phyloP scores from a whole-genome alignment of 2,329 filamentous ascomycete species.

The Nigrospora sphaerica region DNA sequence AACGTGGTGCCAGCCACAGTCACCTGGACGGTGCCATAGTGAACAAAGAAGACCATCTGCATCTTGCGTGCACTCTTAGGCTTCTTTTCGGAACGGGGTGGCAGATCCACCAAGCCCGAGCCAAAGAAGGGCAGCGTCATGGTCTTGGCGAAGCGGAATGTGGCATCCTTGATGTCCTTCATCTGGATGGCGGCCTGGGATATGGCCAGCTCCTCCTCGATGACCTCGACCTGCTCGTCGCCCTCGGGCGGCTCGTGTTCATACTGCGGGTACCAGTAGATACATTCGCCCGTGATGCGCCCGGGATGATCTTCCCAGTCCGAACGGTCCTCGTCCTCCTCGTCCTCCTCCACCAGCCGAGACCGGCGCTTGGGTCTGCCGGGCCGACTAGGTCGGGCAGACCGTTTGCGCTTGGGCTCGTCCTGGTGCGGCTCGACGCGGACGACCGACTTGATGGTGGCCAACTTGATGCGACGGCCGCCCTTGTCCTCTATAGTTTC shows the following conservation, averaged over 20 bases:
- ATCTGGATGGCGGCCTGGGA: conserved; percentile 49
- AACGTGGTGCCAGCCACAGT: conserved; percentile 71
- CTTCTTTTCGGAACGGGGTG: conserved; percentile 74
- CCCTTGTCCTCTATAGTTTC: conserved; percentile 33
- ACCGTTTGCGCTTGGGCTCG: conserved; percentile 19
- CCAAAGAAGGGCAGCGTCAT: conserved; percentile 81
- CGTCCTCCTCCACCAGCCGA: conserved; percentile 14
- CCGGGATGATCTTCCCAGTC: conserved; percentile 67
- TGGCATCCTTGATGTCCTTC: conserved; percentile 53
- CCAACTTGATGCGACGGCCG: conserved; percentile 48
- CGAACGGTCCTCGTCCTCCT: conserved; percentile 51
- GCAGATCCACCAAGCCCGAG: conserved; percentile 82
- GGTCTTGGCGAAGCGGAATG: conserved; percentile 85
- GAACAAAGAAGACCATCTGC: conserved; percentile 95
- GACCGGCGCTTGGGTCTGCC: conserved; percentile 8
- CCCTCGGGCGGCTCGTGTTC: conserved; percentile 45
- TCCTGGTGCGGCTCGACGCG: conserved; percentile 58
- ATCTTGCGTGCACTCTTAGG: conserved; percentile 91
- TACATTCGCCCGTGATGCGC: conserved; percentile 54
- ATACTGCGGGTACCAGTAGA: conserved; percentile 54
- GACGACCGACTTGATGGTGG: conserved; percentile 70
- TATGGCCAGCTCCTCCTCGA: conserved; percentile 50
- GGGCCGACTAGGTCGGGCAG: conserved; percentile 11
- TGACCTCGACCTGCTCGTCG: conserved; percentile 47
- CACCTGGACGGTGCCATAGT: conserved; percentile 74